phyloP scores from a whole-genome alignment of 2,329 filamentous ascomycete genomes.

The Phialophora tarda region DNA sequence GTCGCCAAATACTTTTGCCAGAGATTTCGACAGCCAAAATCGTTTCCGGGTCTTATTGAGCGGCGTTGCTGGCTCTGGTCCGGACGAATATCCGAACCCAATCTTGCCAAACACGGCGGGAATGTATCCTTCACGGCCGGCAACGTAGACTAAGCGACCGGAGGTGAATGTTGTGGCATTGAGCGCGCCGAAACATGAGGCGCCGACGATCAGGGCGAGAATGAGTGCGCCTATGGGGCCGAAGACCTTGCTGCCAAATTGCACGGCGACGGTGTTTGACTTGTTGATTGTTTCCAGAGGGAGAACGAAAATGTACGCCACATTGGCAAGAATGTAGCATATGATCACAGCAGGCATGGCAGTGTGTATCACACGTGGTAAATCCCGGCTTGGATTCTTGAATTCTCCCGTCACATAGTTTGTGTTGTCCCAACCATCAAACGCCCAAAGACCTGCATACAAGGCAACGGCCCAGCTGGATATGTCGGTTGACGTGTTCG shows the following conservation, averaged over 20 bases:
- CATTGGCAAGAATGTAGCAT: constrained; percentile 86
- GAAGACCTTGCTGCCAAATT: constrained; percentile 89
- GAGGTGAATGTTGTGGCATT: constrained; percentile 95
- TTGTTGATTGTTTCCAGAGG: constrained; percentile 79
- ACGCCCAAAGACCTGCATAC: constrained; percentile 96
- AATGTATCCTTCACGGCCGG: constrained; percentile 93
- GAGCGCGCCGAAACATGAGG: constrained; percentile 90
- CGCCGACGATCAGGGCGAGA: constrained; percentile 85
- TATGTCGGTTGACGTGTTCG: constrained; percentile 76
- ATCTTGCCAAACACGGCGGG: constrained; percentile 82
- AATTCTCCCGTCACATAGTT: constrained; percentile 99
- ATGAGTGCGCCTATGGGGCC: constrained; percentile 80
- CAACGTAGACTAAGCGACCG: constrained; percentile 88
- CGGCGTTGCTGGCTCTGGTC: constrained; percentile 35
- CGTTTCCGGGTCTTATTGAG: constrained; percentile 49
- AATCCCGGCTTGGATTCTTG: constrained; percentile 84
- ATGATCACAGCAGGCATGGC: constrained; percentile 93
- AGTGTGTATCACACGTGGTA: constrained; percentile 93
- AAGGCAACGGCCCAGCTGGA: constrained; percentile 92
- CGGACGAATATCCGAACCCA: constrained; percentile 62
- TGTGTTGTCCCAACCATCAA: constrained; percentile 98
- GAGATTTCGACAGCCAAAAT: constrained; percentile 63
- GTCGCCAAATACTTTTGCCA: constrained; percentile 73
- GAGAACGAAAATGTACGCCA: constrained; percentile 93
- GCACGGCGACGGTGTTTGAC: constrained; percentile 93